Evolutionary conservation across 2,329 filamentous ascomycete genomes (phyloP), one percentile per base, ranked within the genome.

Genomic region (Cladorrhinum sp.): DNA sequence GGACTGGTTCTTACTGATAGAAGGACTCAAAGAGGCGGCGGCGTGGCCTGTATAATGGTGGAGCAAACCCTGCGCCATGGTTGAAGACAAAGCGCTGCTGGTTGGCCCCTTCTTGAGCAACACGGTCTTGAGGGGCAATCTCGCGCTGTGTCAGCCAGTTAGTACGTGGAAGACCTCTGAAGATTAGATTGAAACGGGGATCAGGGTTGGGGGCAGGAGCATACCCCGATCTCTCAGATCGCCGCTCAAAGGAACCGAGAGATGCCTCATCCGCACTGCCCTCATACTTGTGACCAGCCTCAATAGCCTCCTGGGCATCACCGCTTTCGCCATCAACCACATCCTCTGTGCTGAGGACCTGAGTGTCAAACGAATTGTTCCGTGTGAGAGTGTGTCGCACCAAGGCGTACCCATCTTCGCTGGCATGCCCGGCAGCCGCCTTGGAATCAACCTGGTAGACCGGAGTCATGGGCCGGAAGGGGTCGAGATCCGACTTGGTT

Each of bases 31-130:
- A 23, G 70, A 71, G 24, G 81, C 80, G 9, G 81, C 79, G 21
- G 82, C 82, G 66, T 83, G 74, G 18, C 82, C 81, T 9, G 75
- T 70, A 59, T 82, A 84, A 30, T 82, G 80, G 16, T 82, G 82
- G 51, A 85, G 71, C 49, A 80, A 77, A n/a, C 81, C 82, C 26
- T 79, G 81, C 7, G 79, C 82, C 12, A 81, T 84, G 50, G 78
- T 80, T 2, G 82, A 80, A 2, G 81, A 82, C 53, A 85, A 72
- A 9, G 81, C 74, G 55, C 81, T 78, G 61, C 79, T 82, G 12
- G 80, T 73, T 36, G 80, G 76, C n/a, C 79, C 79, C 66, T 79
- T 82, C 70, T 80, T 82, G 66, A 82, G 68, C 42, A 46, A 46
- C 73, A 84, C 76, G 16, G 72, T 76, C 63, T 80, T 46, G 42